Evolutionary conservation across 805 yeast genomes (phyloP).

Genomic region (Brettanomyces bruxellensis): DNA sequence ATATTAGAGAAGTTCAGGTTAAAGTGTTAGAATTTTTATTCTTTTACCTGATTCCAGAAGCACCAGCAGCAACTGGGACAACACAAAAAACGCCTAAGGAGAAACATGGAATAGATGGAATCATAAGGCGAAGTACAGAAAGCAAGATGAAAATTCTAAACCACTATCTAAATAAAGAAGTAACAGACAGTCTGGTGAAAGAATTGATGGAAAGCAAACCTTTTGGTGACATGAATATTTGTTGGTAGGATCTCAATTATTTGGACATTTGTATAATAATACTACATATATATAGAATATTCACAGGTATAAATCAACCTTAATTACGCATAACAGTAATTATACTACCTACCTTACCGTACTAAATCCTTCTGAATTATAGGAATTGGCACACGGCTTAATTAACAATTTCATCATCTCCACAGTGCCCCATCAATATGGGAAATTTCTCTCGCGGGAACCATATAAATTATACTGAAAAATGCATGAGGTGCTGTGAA

Average conservation of each 20-base stretch:
- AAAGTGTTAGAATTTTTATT: slow-evolving; percentile 61
- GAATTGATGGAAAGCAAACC: slow-evolving; percentile 39
- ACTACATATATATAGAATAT: no score
- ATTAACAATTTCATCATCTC: no score
- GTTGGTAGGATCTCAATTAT: slow-evolving; percentile 28
- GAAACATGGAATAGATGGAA: slow-evolving; percentile 19
- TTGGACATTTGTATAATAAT: no score
- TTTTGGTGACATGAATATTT: slow-evolving; percentile 38
- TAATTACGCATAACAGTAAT: no score
- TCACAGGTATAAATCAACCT: no score
- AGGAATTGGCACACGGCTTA: no score
- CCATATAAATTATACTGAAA: no score
- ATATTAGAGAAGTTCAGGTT: slow-evolving; percentile 42
- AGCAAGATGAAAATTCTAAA: slow-evolving; percentile 37
- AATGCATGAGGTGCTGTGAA: no score
- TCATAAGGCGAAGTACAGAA: slow-evolving; percentile 28
- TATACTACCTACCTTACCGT: no score
- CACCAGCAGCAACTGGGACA: slow-evolving; percentile 7
- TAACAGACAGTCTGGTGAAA: slow-evolving; percentile 37
- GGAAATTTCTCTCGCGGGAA: no score
- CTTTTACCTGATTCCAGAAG: slow-evolving; percentile 60
- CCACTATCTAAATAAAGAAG: slow-evolving; percentile 35
- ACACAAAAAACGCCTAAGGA: neutral
- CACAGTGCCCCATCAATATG: no score
- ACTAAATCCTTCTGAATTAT: no score